Conservation (phyloP, 75 land plant genomes). For the Sequoia sempervirens region DNA sequence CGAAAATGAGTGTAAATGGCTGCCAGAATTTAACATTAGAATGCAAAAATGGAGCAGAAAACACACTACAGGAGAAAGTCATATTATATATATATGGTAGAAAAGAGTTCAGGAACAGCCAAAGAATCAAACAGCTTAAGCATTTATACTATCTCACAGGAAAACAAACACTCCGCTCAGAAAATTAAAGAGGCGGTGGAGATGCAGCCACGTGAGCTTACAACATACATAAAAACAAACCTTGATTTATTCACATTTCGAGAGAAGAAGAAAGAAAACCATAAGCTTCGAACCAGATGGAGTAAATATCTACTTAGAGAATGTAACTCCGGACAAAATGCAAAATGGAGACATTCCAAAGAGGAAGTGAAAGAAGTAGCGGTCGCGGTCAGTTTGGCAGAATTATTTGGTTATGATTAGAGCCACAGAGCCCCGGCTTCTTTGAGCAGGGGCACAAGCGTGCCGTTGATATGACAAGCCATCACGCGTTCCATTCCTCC, state of each 20-base stretch:
- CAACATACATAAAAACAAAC: neutral
- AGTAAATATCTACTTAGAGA: neutral
- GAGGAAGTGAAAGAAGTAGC: neutral
- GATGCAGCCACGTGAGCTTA: neutral
- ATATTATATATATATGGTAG: neutral
- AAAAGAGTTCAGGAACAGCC: neutral
- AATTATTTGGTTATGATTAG: slow-evolving; percentile 9
- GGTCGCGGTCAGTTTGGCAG: neutral
- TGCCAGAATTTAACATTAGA: neutral
- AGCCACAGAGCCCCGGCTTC: slow-evolving; percentile 82
- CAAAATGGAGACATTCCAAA: slow-evolving; percentile 4
- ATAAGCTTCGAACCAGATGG: neutral
- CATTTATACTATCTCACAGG: neutral
- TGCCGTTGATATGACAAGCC: slow-evolving; percentile 68
- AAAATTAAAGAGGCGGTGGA: neutral
- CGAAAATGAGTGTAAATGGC: neutral
- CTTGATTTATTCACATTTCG: neutral
- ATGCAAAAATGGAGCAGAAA: neutral
- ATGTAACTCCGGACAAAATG: neutral
- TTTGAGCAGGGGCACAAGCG: slow-evolving; percentile 57
- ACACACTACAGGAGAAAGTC: neutral
- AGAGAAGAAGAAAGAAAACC: neutral
- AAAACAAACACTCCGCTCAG: neutral
- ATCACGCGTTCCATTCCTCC: slow-evolving; percentile 65
- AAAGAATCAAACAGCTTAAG: neutral